Evolutionary conservation across 805 yeast species (phyloP).

Genomic region (Candida railenensis): DNA sequence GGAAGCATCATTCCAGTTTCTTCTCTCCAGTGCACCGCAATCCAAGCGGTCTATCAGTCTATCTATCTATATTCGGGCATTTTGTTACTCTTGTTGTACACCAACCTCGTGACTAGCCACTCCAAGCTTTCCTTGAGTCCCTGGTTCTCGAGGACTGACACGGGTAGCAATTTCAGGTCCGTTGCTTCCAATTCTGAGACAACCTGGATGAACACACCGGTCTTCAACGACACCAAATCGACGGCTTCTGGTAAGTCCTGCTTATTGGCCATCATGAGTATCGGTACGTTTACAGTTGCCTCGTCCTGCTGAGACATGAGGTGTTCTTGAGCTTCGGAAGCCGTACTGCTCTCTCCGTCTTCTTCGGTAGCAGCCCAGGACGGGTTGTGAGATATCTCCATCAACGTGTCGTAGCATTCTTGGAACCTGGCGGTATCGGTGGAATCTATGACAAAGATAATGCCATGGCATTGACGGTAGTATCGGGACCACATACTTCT

Average conservation of each 20-base stretch:
- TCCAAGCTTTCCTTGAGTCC: constrained; percentile 87
- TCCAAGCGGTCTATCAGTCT: constrained; percentile 7
- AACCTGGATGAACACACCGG: constrained; percentile 77
- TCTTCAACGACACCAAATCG: constrained; percentile 60
- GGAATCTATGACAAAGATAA: constrained; percentile 89
- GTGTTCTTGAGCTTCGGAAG: constrained; percentile 23
- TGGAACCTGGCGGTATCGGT: constrained; percentile 79
- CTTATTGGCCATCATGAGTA: constrained; percentile 92
- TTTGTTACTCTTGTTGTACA: constrained; percentile 60
- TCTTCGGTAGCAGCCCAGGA: constrained; percentile 33
- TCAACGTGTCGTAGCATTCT: constrained; percentile 72
- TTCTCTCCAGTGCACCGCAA: no score
- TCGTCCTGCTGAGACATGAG: constrained; percentile 12
- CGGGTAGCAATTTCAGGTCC: constrained; percentile 86
- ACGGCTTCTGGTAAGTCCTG: constrained; percentile 66
- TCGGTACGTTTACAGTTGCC: constrained; percentile 64
- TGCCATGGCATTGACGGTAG: constrained; percentile 83
- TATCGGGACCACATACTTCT: constrained; percentile 86
- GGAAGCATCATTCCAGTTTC: no score
- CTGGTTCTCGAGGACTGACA: constrained; percentile 79
- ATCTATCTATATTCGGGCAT: constrained; percentile 52
- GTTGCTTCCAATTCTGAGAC: constrained; percentile 84
- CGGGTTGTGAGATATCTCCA: constrained; percentile 42
- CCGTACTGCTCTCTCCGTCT: constrained; percentile 11
- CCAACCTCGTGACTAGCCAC: constrained; percentile 77